Evolutionary conservation across 345 rosid species (phyloP).

Genomic region (Gossypium rotundifolium): DNA sequence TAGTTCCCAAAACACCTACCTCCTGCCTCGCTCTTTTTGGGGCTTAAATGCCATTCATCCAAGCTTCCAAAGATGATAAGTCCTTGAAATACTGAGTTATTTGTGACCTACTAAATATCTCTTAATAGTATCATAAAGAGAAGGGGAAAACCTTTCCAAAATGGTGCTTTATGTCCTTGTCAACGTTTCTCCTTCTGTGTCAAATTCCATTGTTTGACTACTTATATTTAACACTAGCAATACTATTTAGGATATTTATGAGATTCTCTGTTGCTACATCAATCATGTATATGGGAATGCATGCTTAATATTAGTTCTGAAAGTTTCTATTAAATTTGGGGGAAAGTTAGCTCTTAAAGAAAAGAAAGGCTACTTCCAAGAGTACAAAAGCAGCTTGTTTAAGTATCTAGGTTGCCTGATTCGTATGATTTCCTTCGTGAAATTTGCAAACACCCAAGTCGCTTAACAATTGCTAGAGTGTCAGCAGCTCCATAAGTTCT

Average conservation of each 20-base stretch:
- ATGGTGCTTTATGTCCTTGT: background rate
- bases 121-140: background rate
- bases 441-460: background rate
- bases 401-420: background rate
- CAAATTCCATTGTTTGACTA: background rate
- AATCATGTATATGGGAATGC: background rate
- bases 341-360: background rate
- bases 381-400: background rate
- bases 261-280: background rate
- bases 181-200: background rate
- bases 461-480: background rate
- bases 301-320: background rate
- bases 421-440: background rate
- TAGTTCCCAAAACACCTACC: background rate
- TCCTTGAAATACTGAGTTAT: background rate
- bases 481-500: background rate
- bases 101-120: background rate
- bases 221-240: background rate
- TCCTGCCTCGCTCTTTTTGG: background rate
- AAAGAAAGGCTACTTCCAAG: background rate
- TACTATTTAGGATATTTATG: background rate
- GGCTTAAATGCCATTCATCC: background rate
- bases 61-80: background rate
- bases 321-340: background rate
- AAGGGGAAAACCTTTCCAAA: background rate